Percentiles rank a stretch among this genome's conserved stretches.
Conservation (phyloP, 2,329 filamentous ascomycete genomes). For the Scedosporium minutisporum region DNA sequence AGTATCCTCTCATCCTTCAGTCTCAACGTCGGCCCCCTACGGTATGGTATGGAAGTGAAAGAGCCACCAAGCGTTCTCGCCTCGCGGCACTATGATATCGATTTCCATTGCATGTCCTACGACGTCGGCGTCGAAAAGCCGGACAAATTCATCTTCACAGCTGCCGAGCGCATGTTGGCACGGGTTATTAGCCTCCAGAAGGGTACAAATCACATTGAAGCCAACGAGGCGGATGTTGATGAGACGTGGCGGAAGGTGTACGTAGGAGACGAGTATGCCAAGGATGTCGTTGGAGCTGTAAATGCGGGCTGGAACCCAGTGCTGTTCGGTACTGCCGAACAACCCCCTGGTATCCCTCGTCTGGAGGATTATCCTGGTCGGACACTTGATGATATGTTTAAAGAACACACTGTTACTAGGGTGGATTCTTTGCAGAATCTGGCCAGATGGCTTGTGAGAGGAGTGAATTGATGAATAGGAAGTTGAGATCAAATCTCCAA, state of each 20-base stretch:
- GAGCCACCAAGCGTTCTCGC: not conserved
- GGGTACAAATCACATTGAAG: constrained; percentile 1
- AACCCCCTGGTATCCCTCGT: too few species aligned
- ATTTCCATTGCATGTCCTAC: constrained; percentile 54
- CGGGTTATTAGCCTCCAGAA: constrained; percentile 7
- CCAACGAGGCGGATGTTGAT: constrained; percentile 11
- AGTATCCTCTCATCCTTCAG: constrained; percentile 43
- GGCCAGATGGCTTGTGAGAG: too few species aligned
- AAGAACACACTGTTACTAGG: too few species aligned
- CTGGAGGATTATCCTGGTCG: too few species aligned
- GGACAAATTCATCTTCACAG: constrained; percentile 41
- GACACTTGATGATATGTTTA: too few species aligned
- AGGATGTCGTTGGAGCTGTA: constrained; percentile 38
- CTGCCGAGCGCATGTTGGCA: constrained; percentile 35
- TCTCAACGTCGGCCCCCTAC: constrained; percentile 31
- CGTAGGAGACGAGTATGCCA: constrained; percentile 42
- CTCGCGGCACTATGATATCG: constrained; percentile 24
- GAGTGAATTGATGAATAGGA: too few species aligned
- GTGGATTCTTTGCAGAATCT: too few species aligned
- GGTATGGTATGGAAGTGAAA: constrained; percentile 14
- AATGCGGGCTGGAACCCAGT: too few species aligned
- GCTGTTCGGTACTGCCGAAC: too few species aligned
- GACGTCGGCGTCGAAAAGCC: constrained; percentile 54
- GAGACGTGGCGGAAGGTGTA: constrained; percentile 33
- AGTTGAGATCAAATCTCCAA: too few species aligned